A percentile compares a stretch with the other conserved stretches of the same genome.
These are phyloP conservation scores for Yamadazyma laniorum DNA, from an alignment of 805 yeast genomes.

Conservation along the genomic window DNA sequence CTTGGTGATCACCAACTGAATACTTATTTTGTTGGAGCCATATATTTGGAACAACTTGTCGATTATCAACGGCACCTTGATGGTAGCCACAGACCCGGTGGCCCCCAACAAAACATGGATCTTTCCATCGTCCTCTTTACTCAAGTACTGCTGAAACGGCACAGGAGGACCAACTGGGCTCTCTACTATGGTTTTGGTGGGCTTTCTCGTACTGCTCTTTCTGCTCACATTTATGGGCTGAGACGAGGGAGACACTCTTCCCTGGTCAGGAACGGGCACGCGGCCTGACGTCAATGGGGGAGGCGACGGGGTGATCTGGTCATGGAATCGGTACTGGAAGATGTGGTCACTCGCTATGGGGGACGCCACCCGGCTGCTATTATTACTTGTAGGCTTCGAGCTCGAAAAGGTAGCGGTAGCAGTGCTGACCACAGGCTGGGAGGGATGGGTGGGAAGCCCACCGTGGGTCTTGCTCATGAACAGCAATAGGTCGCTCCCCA, in stretches of 20 bases:
- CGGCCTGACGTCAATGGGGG: slow-evolving; percentile 7
- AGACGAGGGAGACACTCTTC: background rate
- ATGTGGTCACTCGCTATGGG: slow-evolving; percentile 8
- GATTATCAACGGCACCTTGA: slow-evolving; percentile 85
- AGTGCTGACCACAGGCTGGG: slow-evolving; percentile 6
- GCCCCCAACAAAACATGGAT: slow-evolving; percentile 88
- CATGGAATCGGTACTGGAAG: slow-evolving; percentile 1
- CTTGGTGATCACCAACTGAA: slow-evolving; percentile 81
- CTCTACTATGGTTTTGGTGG: slow-evolving; percentile 53
- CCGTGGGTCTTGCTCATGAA: slow-evolving; percentile 12
- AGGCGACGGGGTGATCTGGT: slow-evolving; percentile 19
- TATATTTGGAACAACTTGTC: slow-evolving; percentile 81
- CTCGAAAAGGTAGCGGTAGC: slow-evolving; percentile 2
- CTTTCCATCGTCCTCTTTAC: slow-evolving; percentile 76
- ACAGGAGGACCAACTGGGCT: slow-evolving; percentile 62
- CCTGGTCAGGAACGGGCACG: background rate
- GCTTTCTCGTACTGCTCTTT: slow-evolving; percentile 23
- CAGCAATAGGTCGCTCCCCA: slow-evolving; percentile 12
- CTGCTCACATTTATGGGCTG: slow-evolving; percentile 20
- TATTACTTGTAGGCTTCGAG: slow-evolving; percentile 6
- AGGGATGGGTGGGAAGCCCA: slow-evolving; percentile 6
- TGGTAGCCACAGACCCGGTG: slow-evolving; percentile 95
- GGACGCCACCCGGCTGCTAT: slow-evolving; percentile 12
- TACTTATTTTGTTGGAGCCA: slow-evolving; percentile 65
- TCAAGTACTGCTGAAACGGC: slow-evolving; percentile 71